Base-by-base conservation (phyloP, 2,329 filamentous ascomycete genomes). In the Sclerotinia trifoliorum region DNA sequence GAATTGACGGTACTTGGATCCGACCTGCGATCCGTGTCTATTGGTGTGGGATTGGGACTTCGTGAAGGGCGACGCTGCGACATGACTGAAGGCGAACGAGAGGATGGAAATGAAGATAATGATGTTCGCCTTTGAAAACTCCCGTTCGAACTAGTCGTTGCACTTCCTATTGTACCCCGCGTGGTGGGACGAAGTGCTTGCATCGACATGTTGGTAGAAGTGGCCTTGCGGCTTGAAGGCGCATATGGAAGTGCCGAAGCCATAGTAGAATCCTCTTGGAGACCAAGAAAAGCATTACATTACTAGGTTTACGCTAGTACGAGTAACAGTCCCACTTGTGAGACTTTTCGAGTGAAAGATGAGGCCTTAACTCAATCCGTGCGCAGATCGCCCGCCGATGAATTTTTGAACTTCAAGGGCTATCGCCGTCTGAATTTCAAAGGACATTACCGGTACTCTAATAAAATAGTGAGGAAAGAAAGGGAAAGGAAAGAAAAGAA, bases 71-170 rank as follows among this genome's bases (percentile, higher is more conserved):
- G 74, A 81, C 77, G 73, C 81, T 73, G 71, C 67, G 85, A 87
- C 81, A 87, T 84, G 75, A 86, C 82, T 67, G 86, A 88, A 63
- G 83, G 80, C 58, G 85, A 84, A 68, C 85, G 82, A 63, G 86
- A 86, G 29, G 87, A 83, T 24, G 81, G 80, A 75, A 89, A 87
- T 54, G 88, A 90, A 35, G 87, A 86, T 60, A 90, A 80, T n/a
- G 88, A 90, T 54, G 85, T 83, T 74, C 83, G 80, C 68, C 81
- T 80, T 61, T 66, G 58, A 32, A 68, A 68, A 67, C 72, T 78
- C 55, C 73, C 74, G 73, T 78, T 77, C 62, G 76, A 77, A 66
- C 70, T 72, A 44, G 48, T 58, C 39, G 75, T 75, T 29, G 62
- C 69, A 39, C 71, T 73, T 17, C 66, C 71, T 26, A 69, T 66